Percentiles rank a stretch among this genome's conserved stretches.
phyloP scores from a whole-genome alignment of 495 filamentous ascomycete species.

The Penicillium crystallinum region DNA sequence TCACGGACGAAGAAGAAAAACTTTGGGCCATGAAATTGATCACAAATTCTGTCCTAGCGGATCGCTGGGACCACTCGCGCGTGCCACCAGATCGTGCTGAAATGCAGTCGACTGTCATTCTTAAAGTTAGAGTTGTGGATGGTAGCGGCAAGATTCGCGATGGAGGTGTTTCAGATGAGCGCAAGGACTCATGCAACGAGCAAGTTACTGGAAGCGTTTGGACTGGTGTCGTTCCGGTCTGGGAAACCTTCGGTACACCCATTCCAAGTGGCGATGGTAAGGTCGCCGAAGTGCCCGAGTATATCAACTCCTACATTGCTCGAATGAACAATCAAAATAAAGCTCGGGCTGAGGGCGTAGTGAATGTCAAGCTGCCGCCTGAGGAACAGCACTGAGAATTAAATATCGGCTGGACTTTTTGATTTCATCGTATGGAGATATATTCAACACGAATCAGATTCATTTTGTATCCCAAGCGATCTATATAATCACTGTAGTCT shows the following conservation, averaged over 20 bases:
- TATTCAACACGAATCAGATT: too few species aligned
- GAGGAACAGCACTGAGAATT: slow-evolving; percentile 32
- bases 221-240: slow-evolving; percentile 82
- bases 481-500: too few species aligned
- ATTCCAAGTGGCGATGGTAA: slow-evolving; percentile 58
- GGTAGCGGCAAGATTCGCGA: slow-evolving; percentile 75
- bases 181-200: slow-evolving; percentile 58
- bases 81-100: slow-evolving; percentile 69
- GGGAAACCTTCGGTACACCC: slow-evolving; percentile 60
- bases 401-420: too few species aligned
- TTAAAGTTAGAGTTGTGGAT: slow-evolving; percentile 62
- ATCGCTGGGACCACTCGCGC: slow-evolving; percentile 66
- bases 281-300: slow-evolving; percentile 55
- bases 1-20: slow-evolving; percentile 66
- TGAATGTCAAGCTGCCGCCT: slow-evolving; percentile 24
- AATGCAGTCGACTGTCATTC: slow-evolving; percentile 69
- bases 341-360: slow-evolving; percentile 48
- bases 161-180: slow-evolving; percentile 66
- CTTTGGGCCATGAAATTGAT: slow-evolving; percentile 78
- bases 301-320: slow-evolving; percentile 54
- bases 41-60: slow-evolving; percentile 65
- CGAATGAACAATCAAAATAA: slow-evolving; percentile 50
- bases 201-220: slow-evolving; percentile 59
- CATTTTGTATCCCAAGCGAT: too few species aligned
- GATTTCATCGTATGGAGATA: too few species aligned